These are phyloP conservation scores for Fusarium buxicola DNA, from an alignment of 2,329 filamentous ascomycete genomes.

Conservation along the genomic window DNA sequence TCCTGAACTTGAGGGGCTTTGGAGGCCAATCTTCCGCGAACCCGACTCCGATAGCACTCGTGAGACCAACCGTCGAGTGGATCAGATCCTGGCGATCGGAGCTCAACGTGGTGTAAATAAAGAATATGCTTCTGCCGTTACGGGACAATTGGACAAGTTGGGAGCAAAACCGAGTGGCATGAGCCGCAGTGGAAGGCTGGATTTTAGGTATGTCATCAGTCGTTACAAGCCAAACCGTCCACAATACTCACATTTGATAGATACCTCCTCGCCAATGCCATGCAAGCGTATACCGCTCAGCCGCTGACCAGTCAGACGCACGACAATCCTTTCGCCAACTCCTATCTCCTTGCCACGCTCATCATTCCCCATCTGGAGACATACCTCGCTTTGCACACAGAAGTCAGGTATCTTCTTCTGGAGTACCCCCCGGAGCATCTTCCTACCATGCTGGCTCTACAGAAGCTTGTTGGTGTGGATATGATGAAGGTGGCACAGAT, in stretches of 20 bases:
- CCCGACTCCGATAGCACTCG: slow-evolving; percentile 45
- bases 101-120: slow-evolving; percentile 65
- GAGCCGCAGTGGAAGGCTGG: slow-evolving; percentile 66
- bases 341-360: slow-evolving; percentile 66
- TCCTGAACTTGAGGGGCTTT: slow-evolving; percentile 62
- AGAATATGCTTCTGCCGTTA: slow-evolving; percentile 61
- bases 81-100: slow-evolving; percentile 71
- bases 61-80: slow-evolving; percentile 56
- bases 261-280: slow-evolving; percentile 69
- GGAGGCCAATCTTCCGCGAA: slow-evolving; percentile 64
- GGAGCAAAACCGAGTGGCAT: slow-evolving; percentile 62
- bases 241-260: slow-evolving; percentile 49
- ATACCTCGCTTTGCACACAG: slow-evolving; percentile 65
- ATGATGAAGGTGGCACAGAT: slow-evolving; percentile 70
- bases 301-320: slow-evolving; percentile 61
- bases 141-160: slow-evolving; percentile 65
- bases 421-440: slow-evolving; percentile 70
- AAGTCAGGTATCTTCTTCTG: slow-evolving; percentile 67
- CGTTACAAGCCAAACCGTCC: background rate
- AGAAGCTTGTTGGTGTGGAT: slow-evolving; percentile 66
- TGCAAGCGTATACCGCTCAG: slow-evolving; percentile 68
- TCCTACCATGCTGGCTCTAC: slow-evolving; percentile 66
- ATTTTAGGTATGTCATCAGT: slow-evolving; percentile 62
- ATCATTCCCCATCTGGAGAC: slow-evolving; percentile 71
- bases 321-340: slow-evolving; percentile 66